Conservation (phyloP, 352 stramenopile genomes). For the Pythium grandisporangium region DNA sequence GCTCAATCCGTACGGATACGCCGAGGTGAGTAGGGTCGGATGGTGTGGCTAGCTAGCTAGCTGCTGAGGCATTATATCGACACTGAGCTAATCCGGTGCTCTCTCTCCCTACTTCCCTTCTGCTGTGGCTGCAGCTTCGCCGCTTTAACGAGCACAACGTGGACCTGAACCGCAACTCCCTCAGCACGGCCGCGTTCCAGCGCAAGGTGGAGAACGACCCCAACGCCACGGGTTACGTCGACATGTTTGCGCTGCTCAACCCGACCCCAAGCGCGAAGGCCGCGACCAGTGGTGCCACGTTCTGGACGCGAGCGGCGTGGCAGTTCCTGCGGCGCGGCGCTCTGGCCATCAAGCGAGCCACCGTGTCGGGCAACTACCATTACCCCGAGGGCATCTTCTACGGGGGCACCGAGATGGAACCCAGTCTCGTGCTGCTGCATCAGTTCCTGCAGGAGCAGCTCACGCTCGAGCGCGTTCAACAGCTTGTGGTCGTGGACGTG, state of each 20-base stretch:
- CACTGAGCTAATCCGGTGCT: neutral
- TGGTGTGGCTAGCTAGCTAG: too few species aligned
- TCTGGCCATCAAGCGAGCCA: constrained; percentile 63
- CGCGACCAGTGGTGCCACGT: constrained; percentile 31
- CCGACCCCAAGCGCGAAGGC: constrained; percentile 13
- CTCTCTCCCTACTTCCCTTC: neutral
- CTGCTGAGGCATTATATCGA: too few species aligned
- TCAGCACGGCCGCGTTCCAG: constrained; percentile 45
- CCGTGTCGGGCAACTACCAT: constrained; percentile 87
- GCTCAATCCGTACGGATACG: constrained; percentile 91
- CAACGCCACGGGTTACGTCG: constrained; percentile 72
- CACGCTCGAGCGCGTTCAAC: constrained; percentile 20
- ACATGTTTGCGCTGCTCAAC: constrained; percentile 68
- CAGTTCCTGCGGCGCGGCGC: constrained; percentile 32
- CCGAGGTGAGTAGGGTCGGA: constrained; percentile 35
- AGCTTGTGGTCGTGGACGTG: constrained; percentile 83
- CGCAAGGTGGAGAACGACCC: constrained; percentile 37
- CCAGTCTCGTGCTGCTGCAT: constrained; percentile 49
- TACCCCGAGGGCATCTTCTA: constrained; percentile 77
- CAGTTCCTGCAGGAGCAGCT: constrained; percentile 52
- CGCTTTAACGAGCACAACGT: constrained; percentile 92
- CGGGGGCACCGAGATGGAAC: constrained; percentile 66
- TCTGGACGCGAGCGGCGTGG: constrained; percentile 28
- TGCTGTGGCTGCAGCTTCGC: constrained; percentile 28
- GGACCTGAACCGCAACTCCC: constrained; percentile 91